A percentile compares a stretch with the other conserved stretches of the same genome.
phyloP scores from a whole-genome alignment of 2,329 filamentous ascomycete genomes.

The Colletotrichum navitas region DNA sequence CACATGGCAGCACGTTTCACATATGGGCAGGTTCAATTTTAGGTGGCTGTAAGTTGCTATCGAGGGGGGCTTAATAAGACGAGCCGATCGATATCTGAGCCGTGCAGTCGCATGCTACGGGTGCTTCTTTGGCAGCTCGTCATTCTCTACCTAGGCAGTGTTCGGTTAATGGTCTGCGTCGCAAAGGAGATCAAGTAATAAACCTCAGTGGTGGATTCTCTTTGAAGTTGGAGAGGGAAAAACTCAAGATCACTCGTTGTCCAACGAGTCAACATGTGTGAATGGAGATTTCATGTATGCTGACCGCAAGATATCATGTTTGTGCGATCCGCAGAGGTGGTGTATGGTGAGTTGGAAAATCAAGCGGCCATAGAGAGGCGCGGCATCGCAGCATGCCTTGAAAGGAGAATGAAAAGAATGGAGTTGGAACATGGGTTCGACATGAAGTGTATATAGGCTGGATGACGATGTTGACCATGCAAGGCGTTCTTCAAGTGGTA shows the following conservation, averaged over 20 bases:
- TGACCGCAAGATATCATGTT: neutral
- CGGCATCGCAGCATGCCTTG: neutral
- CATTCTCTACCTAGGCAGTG: neutral
- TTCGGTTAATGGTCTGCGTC: neutral
- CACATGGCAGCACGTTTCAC: slow-evolving; percentile 16
- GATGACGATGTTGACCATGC: neutral
- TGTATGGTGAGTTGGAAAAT: neutral
- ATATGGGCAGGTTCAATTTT: neutral
- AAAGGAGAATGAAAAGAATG: neutral
- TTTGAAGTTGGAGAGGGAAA: neutral
- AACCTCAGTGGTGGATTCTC: neutral
- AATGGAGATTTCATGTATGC: neutral
- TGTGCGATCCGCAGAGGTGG: neutral
- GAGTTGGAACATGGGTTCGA: neutral
- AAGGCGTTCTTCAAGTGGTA: neutral
- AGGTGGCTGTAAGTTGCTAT: neutral
- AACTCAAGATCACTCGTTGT: neutral
- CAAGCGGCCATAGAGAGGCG: neutral
- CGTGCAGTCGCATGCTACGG: neutral
- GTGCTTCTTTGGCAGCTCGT: neutral
- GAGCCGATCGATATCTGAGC: neutral
- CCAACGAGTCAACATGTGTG: neutral
- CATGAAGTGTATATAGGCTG: neutral
- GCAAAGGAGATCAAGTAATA: neutral
- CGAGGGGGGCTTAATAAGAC: neutral